Conservation (phyloP, 495 filamentous ascomycete species). For the Xylaria cubensis region DNA sequence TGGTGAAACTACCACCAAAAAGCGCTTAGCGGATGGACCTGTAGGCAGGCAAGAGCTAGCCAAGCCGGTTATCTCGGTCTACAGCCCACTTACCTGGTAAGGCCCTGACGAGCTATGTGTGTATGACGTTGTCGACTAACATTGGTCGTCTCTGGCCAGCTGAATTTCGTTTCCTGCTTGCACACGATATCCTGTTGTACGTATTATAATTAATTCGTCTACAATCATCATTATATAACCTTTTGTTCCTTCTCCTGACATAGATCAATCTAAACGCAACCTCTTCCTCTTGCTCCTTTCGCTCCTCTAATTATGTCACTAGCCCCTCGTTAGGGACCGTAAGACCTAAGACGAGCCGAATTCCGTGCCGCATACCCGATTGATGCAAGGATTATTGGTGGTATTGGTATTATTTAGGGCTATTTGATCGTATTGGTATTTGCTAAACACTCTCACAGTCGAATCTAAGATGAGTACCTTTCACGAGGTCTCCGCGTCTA, state of each 20-base stretch:
- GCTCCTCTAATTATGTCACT: not conserved
- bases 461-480: slow-evolving; percentile 44
- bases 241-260: not conserved
- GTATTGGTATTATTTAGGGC: not conserved
- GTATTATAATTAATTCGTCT: not conserved
- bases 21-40: not conserved
- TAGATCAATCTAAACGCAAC: not conserved
- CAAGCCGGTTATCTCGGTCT: not conserved
- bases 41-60: not conserved
- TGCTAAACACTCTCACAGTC: not conserved
- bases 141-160: slow-evolving; percentile 1
- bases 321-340: not conserved
- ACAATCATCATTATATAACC: not conserved
- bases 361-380: slow-evolving; percentile 5
- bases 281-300: not conserved
- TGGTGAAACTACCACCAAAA: not conserved
- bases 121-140: slow-evolving; percentile 22
- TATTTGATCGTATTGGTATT: not conserved
- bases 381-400: not conserved
- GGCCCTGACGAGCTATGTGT: slow-evolving; percentile 1
- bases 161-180: slow-evolving; percentile 14
- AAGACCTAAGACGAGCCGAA: not conserved
- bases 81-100: slow-evolving; percentile 13
- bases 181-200: not conserved
- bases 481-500: slow-evolving; percentile 38